Base-by-base conservation (phyloP, 2,329 filamentous ascomycete genomes). In the Bipolaris zeicola region DNA sequence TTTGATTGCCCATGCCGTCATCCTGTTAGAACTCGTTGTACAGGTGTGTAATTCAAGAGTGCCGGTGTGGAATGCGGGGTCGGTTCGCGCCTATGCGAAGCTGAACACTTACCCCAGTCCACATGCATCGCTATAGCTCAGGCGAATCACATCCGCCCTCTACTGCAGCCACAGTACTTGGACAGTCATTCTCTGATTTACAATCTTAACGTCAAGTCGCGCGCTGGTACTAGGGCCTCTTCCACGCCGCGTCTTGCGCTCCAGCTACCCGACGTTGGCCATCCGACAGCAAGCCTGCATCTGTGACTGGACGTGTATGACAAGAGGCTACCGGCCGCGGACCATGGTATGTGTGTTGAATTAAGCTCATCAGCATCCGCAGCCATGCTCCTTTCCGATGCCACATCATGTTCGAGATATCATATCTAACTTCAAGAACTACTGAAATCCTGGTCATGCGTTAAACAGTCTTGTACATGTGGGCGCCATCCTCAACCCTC, bases 21-120 rank as follows among this genome's bases (percentile, higher is more conserved):
- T 46, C 24, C 22, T 45, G n/a, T 20, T 34, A 54, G 26, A 39
- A 16, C 45, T 41, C 26, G 50, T 54, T 36, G 44, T 39, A 57
- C 52, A 14, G 38, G 33, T 38, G 33, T 38, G 24, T 22, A 43
- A 36, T 47, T 36, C 28, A 28, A 39, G 24, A 53, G 45, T 46
- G 45, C 22, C 42, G 38, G 45, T 34, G 43, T 38, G 36, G 26
- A 57, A 60, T 70, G 68, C 68, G 67, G 68, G 68, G 68, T 68
- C 53, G 46, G 58, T 53, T 54, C 59, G 56, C 53, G 52, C 59
- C 61, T 62, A 64, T 65, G 65, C 66, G 66, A 67, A 67, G 64
- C 64, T 67, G 49, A 52, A 63, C 46, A 26, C 60, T 49, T 44
- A 58, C 55, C 59, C 57, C 43, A 39, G 38, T 34, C 54, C 60